Evolutionary conservation across 1,284 basidiomycete species (phyloP), one percentile per base, ranked within the genome.

Genomic region (Prillingera fragicola): DNA sequence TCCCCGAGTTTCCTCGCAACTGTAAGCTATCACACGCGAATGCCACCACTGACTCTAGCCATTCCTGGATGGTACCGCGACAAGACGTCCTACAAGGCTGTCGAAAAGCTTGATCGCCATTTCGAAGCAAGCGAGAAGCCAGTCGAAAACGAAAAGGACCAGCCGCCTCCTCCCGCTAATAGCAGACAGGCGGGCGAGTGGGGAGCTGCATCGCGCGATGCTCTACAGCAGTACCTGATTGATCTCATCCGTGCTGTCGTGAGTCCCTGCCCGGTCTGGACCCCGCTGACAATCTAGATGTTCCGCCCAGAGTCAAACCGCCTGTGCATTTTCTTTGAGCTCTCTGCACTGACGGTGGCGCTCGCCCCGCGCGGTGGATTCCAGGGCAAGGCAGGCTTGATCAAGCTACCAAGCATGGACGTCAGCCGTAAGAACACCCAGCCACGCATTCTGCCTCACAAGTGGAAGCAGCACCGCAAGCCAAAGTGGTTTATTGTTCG

Each of bases 231-330:
- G 45, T 99, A 98, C 65, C 78, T 97, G 5, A 78, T 96, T 33
- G 81, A 83, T 44, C 77, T 99, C 10, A 90, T 96, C 50, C 81
- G 85, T 21, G 84, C 86, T 4, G 90, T 94, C 34, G 90, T 90
- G 70, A 54, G 83, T 77, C 9, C 6, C 17, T 5, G 17, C 10
- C 22, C 18, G 14, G 25, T 25, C 0, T 22, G 14, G 26, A 2
- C 19, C 4, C 5, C 21, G 22, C 24, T 22, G 26, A 25, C 26
- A 23, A 12, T 8, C 3, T 55, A 95, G 87, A 95, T 97, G 87
- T 97, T 97, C 73, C 87, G 91, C 58, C 88, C 94, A 1, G 83
- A 91, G 33, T 82, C 89, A 1, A 98, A 97, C 61, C 82, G 92
- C 19, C 73, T 98, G 0, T 85, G 87, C 49, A 83, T 83, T n/a